Evolutionary conservation across 345 rosid genomes (phyloP), one percentile per base, ranked within the genome.

Genomic region (Rubroshorea leprosula): DNA sequence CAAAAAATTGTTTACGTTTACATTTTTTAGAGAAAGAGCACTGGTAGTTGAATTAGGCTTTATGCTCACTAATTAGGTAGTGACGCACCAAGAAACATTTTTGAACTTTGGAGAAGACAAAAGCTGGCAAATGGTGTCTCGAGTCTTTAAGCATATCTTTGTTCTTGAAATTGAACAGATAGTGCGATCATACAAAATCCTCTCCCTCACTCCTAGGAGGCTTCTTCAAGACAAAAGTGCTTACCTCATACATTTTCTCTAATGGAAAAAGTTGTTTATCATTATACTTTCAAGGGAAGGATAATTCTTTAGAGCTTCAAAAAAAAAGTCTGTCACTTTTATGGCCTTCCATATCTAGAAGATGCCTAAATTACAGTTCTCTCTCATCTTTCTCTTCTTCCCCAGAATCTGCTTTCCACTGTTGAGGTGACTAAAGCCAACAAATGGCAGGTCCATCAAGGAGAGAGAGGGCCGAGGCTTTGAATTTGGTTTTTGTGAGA

Each of bases 181-280:
- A 35, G 7, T 13, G 31, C 31, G 31, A 27, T 27, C 31, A 27
- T 27, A 27, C 8, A 27, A 27, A 3, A 27, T 27, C 5, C 31
- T 27, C 4, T 65, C 67, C 69, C 80, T 66, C 61, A 70, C 68
- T 70, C 75, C 74, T 41, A 68, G 78, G 80, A 77, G 74, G 64
- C 84, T 82, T 82, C 73, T 59, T 24, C 60, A 54, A 62, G 80
- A 79, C 84, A 79, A 82, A 82, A 82, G 83, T 64, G 70, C 63
- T 68, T 62, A 49, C 66, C 58, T 61, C 76, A 62, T 55, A 54
- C 13, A 0, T 24, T 23, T 68, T 74, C 74, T 74, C 60, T 68
- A 68, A 71, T 71, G 49, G n/a, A n/a, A 48, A 77, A 79, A 77
- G 83, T 75, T 61, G 62, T 64, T 35, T 58, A 76, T 82, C 70